phyloP scores from a whole-genome alignment of 2,329 filamentous ascomycete species.

The Aspergillus caelatus region DNA sequence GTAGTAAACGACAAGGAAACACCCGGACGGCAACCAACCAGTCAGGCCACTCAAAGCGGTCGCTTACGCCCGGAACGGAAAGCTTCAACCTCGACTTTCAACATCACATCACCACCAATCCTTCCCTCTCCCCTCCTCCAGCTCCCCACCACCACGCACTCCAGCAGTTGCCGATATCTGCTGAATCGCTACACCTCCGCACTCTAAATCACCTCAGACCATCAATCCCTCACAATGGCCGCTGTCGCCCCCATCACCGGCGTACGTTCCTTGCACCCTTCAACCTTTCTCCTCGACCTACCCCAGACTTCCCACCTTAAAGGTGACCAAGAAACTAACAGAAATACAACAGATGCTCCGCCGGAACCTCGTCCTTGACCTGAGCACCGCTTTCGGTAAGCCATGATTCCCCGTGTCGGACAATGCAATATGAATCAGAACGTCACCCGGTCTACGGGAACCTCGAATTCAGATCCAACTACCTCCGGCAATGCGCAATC shows the following conservation, averaged over 20 bases:
- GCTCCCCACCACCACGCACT: conserved; percentile 23
- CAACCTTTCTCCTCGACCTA: not conserved
- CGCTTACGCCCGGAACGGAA: conserved; percentile 42
- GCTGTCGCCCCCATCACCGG: conserved; percentile 51
- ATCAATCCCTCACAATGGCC: conserved; percentile 40
- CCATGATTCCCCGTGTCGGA: conserved; percentile 19
- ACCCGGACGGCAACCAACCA: conserved; percentile 20
- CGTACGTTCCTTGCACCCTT: conserved; percentile 38
- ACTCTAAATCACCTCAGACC: conserved; percentile 18
- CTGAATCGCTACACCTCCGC: conserved; percentile 13
- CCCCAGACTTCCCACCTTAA: not conserved
- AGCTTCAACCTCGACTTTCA: conserved; percentile 34
- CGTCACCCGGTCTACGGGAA: not conserved
- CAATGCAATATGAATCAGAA: not conserved
- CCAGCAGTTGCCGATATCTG: conserved; percentile 27
- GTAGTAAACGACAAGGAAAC: not conserved
- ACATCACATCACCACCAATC: conserved; percentile 31
- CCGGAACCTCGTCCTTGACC: conserved; percentile 66
- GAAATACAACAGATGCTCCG: conserved; percentile 61
- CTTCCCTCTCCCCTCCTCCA: conserved; percentile 25
- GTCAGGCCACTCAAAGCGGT: conserved; percentile 37
- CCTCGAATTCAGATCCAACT: not conserved
- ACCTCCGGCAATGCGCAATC: not conserved
- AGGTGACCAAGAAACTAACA: not conserved
- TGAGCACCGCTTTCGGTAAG: conserved; percentile 68